Evolutionary conservation across 768 basidiomycete species (phyloP).

Genomic region (Lentinula sp.): DNA sequence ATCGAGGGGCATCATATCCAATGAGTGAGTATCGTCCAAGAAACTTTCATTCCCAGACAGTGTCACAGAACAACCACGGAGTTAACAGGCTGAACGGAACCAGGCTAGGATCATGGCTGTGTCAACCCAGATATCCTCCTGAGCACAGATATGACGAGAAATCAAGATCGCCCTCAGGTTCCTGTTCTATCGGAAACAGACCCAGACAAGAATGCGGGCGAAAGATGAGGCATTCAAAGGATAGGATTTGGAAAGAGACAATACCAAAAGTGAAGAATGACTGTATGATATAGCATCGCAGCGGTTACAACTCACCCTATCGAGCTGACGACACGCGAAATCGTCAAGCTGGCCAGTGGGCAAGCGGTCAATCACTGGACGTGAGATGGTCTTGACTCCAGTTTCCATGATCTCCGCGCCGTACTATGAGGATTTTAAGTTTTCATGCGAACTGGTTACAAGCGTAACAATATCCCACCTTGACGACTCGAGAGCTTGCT

Average conservation of each 20-base stretch:
- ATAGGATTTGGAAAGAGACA: background rate
- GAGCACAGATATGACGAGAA: background rate
- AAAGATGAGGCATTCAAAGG: background rate
- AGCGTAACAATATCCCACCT: conserved; percentile 39
- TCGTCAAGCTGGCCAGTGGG: conserved; percentile 78
- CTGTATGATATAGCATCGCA: background rate
- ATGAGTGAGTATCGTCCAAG: no score
- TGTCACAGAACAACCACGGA: no score
- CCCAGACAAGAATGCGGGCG: no score
- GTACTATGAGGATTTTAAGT: conserved; percentile 40
- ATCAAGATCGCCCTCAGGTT: background rate
- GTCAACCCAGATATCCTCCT: background rate
- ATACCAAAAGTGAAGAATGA: background rate
- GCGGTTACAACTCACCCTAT: conserved; percentile 49
- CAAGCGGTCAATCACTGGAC: conserved; percentile 74
- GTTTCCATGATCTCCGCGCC: conserved; percentile 86
- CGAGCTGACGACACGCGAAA: conserved; percentile 84
- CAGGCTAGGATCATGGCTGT: conserved; percentile 1
- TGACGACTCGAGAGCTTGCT: conserved; percentile 78
- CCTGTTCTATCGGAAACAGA: no score
- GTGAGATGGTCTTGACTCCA: conserved; percentile 72
- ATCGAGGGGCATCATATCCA: no score
- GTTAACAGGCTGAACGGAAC: background rate
- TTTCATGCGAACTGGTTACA: background rate
- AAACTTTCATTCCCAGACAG: background rate